phyloP scores from a whole-genome alignment of 1,139 yeast genomes.

The Arxiozyma bovina region DNA sequence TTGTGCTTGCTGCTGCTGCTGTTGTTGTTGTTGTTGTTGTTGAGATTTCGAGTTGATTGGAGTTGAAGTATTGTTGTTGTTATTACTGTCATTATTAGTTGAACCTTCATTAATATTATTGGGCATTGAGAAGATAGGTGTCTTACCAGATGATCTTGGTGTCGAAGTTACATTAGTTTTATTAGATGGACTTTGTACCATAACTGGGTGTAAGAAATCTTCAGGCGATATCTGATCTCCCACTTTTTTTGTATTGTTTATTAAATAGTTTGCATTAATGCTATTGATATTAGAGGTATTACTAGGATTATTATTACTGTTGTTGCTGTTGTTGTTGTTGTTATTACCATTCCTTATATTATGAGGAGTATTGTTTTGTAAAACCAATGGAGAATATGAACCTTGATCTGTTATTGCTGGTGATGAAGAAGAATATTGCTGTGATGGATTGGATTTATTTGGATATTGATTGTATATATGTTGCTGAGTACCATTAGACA shows the following conservation, averaged over 20 bases:
- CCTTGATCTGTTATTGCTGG: slow-evolving; percentile 12
- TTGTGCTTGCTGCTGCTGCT: not conserved
- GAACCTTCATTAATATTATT: not conserved
- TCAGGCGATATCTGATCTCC: not conserved
- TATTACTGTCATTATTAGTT: not conserved
- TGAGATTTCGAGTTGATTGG: not conserved
- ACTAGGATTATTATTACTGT: not conserved
- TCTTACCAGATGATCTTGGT: slow-evolving; percentile 2
- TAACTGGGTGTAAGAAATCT: not conserved
- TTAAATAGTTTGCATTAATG: not conserved
- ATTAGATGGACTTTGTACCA: slow-evolving; percentile 1
- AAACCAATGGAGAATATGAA: slow-evolving; percentile 3
- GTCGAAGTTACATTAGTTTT: not conserved
- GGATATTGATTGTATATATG: not conserved
- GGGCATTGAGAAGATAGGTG: not conserved
- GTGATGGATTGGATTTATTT: not conserved
- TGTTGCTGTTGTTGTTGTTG: not conserved
- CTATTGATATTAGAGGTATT: not conserved
- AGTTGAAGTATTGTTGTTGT: not conserved
- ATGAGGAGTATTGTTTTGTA: not conserved
- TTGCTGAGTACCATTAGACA: not conserved
- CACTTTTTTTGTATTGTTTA: not conserved
- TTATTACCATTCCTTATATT: not conserved
- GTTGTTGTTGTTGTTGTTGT: not conserved
- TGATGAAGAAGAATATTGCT: slow-evolving; percentile 3